Evolutionary conservation across 2,329 filamentous ascomycete genomes (phyloP), one percentile per base, ranked within the genome.

Genomic region (Alternaria gaisen): DNA sequence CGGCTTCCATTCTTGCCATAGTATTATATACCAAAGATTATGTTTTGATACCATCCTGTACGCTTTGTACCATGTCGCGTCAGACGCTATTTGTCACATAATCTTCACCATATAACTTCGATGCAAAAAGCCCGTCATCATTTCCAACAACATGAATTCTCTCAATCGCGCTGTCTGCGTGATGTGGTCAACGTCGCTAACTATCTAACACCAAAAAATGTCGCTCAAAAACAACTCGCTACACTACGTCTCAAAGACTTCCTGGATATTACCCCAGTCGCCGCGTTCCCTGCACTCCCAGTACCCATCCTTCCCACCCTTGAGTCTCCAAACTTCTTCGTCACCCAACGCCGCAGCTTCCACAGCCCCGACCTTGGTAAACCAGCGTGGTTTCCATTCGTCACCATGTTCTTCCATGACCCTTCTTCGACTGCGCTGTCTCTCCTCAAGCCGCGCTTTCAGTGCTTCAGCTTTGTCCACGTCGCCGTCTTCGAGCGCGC

Each of bases 401-500:
- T 93, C 88, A 1, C 91, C 92, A 5, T 83, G 83, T 48, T 89
- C 89, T 76, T 98, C 95, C 81, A 94, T 82, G 10, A 89, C 87
- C 66, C 88, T 87, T 53, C 95, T 84, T 47, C 95, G 84, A 16
- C 83, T 83, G 32, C 95, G 85, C 82, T 99, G 95, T 11, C 86
- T 86, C 80, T 98, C 94, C 75, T 99, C 95, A 4, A 99, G 84
- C 67, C 84, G 85, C 7, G 90, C 88, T 81, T 99, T 99, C 74
- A 92, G 83, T 38, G 83, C 86, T 83, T 99, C 95, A 0, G 95
- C 95, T 6, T 87, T 84, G 70, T 98, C 94, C 14, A 97, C 81
- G 53, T 91, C 88, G 14, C 94, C 93, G 44, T 90, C 83, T 80
- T 99, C 95, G 3, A 92, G 87, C 3, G 93, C 88, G 14, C 91